Percentiles rank a stretch among this genome's conserved stretches.
These are phyloP conservation scores for Anthracocystis walkeri DNA, from an alignment of 1,284 basidiomycete species.

Conservation along the genomic window DNA sequence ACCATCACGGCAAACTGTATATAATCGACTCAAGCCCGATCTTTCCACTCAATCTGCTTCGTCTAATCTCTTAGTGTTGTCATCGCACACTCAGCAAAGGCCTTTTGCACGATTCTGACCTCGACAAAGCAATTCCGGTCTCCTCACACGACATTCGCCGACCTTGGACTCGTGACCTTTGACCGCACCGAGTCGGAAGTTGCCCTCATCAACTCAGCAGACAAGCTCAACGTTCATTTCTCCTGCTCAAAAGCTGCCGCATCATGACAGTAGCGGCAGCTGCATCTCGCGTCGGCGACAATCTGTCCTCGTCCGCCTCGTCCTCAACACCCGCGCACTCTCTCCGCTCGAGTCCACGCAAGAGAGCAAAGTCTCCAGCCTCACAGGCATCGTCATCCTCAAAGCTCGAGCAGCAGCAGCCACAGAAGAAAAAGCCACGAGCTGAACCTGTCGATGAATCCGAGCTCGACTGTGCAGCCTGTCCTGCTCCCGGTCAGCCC, in stretches of 20 bases:
- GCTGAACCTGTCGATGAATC: slow-evolving; percentile 42
- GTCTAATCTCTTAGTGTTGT: background rate
- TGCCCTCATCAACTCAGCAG: background rate
- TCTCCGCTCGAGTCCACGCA: slow-evolving; percentile 36
- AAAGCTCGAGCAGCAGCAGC: slow-evolving; percentile 7
- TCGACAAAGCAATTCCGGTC: background rate
- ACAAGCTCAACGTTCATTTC: background rate
- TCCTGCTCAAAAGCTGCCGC: slow-evolving; percentile 7
- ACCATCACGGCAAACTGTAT: no score
- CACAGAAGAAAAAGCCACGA: slow-evolving; percentile 24
- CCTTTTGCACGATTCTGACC: no score
- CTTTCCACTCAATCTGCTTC: background rate
- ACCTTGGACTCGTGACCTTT: no score
- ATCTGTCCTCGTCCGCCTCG: background rate
- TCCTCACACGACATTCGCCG: slow-evolving; percentile 8
- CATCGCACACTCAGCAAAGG: background rate
- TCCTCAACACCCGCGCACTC: slow-evolving; percentile 14
- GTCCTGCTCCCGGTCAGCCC: slow-evolving; percentile 31
- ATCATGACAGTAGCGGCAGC: slow-evolving; percentile 33
- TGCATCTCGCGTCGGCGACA: slow-evolving; percentile 1
- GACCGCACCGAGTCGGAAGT: background rate
- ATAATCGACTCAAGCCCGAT: no score
- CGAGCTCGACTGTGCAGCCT: slow-evolving; percentile 51
- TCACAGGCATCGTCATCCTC: background rate
- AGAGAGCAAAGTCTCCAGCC: slow-evolving; percentile 21